These are phyloP conservation scores for Yarrowia phangngaensis DNA, from an alignment of 805 yeast genomes.

Conservation along the genomic window DNA sequence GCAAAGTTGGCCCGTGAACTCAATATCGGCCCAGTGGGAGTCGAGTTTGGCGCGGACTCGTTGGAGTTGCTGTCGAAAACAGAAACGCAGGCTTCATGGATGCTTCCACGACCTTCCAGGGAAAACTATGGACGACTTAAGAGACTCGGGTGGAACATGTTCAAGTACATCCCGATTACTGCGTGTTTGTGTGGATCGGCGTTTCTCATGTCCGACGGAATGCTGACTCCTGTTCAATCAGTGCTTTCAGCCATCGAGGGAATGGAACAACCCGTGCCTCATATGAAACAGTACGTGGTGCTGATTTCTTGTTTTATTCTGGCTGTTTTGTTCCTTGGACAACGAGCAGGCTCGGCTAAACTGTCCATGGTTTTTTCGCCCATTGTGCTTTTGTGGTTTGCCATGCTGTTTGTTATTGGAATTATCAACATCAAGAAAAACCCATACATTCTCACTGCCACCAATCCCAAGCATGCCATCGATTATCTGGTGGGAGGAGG, in stretches of 20 bases:
- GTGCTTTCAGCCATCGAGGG: constrained; percentile 57
- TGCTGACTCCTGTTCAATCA: constrained; percentile 61
- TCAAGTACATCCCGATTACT: constrained; percentile 38
- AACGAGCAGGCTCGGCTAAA: constrained; percentile 50
- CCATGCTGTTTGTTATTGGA: constrained; percentile 47
- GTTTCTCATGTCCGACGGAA: constrained; percentile 56
- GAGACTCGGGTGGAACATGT: constrained; percentile 3
- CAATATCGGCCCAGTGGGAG: constrained; percentile 31
- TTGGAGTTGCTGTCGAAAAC: constrained; percentile 25
- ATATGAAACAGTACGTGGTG: constrained; percentile 43
- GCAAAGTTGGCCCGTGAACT: constrained; percentile 52
- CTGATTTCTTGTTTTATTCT: constrained; percentile 50
- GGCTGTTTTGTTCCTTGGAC: constrained; percentile 46
- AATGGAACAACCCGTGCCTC: constrained; percentile 50
- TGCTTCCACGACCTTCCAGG: not conserved
- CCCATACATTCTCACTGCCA: constrained; percentile 47
- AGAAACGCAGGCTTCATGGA: constrained; percentile 38
- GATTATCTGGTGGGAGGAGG: constrained; percentile 41
- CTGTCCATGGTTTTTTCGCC: constrained; percentile 53
- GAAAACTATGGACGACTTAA: constrained; percentile 1
- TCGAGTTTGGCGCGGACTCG: constrained; percentile 14
- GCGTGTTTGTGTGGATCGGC: constrained; percentile 53
- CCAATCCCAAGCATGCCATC: constrained; percentile 53
- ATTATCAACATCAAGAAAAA: constrained; percentile 43
- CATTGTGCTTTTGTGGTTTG: constrained; percentile 50